phyloP scores from a whole-genome alignment of 805 yeast species.

The Kregervanrija delftensis region DNA sequence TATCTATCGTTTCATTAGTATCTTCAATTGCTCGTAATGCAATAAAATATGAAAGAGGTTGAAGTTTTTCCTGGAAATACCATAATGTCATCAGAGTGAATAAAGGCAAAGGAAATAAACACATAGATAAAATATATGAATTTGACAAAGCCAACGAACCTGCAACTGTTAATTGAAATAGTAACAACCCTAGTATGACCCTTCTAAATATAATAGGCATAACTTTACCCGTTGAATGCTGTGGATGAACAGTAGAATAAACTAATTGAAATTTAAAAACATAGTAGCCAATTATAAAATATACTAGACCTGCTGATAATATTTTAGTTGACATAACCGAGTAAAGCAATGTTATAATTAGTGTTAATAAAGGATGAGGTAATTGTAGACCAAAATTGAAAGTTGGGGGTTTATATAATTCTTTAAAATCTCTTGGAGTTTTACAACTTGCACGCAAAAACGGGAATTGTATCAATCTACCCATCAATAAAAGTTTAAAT shows the following conservation, averaged over 20 bases:
- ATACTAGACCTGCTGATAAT: constrained; percentile 73
- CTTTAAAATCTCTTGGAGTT: constrained; percentile 77
- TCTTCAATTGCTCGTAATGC: constrained; percentile 76
- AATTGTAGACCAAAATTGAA: constrained; percentile 86
- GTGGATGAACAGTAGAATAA: constrained; percentile 89
- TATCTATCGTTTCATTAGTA: constrained; percentile 21
- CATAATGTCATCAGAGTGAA: constrained; percentile 59
- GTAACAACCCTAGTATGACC: constrained; percentile 67
- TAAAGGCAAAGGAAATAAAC: constrained; percentile 70
- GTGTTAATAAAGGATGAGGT: constrained; percentile 85
- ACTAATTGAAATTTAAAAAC: constrained; percentile 88
- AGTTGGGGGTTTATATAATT: constrained; percentile 78
- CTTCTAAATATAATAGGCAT: constrained; percentile 90
- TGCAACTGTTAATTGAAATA: constrained; percentile 89
- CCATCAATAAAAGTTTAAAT: constrained; percentile 72
- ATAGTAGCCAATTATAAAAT: constrained; percentile 78
- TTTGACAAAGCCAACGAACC: constrained; percentile 76
- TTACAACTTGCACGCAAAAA: constrained; percentile 56
- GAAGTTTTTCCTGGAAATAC: constrained; percentile 74
- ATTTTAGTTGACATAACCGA: constrained; percentile 87
- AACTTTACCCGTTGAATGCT: constrained; percentile 93
- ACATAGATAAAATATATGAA: constrained; percentile 68
- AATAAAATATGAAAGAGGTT: constrained; percentile 77
- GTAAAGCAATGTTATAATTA: constrained; percentile 79
- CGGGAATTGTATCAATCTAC: constrained; percentile 70